Base-by-base conservation (phyloP, 225 moss, liverwort and hornwort genomes). In the Polytrichum formosum region DNA sequence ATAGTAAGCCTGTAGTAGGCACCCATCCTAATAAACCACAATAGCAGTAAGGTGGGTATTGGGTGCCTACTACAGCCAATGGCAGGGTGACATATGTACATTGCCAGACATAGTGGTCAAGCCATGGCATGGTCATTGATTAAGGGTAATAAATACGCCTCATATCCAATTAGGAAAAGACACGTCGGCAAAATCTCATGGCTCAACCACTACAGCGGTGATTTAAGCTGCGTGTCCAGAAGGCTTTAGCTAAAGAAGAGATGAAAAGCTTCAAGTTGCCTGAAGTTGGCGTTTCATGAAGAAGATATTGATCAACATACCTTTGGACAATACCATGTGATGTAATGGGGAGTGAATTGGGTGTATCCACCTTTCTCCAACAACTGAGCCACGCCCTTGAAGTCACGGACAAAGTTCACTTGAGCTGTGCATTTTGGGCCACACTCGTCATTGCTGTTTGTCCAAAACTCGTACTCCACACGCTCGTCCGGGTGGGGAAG, bases 401-500 rank as follows among this genome's bases (percentile, higher is more conserved):
- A 94, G 55, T 86, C 79, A 20, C 84, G 86, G 20, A 94, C 88
- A 35, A 94, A 91, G 0, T 87, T 88, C 68, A 91, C 80, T 77
- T 91, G 90, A 0, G 90, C 90, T 65, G 88, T 86, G 61, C 93
- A 94, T 74, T 94, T 94, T 3, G 88, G 78, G 4, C 93, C 93
- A 37, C 93, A 94, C 76, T 94, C 90, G 63, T 94, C 93, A 25
- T 94, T 94, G 65, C 93, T 94, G 77, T 94, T 94, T 35, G 93
- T 94, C 93, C 93, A 94, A 68, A 94, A 90, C 66, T 94, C 93
- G 6, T 88, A 94, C 75, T 94, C 93, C 28, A 94, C 91, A 37
- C 93, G 93, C 66, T 91, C 83, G 64, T 94, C 91, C 4, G 91
- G 91, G 72, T 94, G 93, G 27, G 93, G 91, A 37, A 94, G 79